Percentiles rank a stretch among this genome's conserved stretches.
Evolutionary conservation across 2,329 filamentous ascomycete genomes (phyloP).

Genomic region (Trichoderma brevicompactum): DNA sequence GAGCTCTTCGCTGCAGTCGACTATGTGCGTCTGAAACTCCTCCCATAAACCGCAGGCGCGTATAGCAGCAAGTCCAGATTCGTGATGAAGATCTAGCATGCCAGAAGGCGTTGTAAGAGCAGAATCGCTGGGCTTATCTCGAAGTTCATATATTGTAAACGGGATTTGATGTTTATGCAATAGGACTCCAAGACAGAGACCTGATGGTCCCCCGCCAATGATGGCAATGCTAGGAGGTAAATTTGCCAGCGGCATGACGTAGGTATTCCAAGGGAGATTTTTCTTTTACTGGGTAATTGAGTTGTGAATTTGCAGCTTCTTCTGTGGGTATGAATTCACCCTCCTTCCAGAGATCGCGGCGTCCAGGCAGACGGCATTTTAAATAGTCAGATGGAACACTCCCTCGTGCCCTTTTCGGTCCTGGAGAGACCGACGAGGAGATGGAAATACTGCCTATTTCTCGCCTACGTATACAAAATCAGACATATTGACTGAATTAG

Average conservation of each 20-base stretch:
- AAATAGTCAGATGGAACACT: not conserved
- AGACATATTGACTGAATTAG: not conserved
- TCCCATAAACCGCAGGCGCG: conserved; percentile 50
- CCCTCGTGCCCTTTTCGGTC: not conserved
- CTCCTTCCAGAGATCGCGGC: not conserved
- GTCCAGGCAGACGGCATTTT: not conserved
- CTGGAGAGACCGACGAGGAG: not conserved
- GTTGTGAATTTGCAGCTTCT: not conserved
- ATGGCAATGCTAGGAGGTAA: conserved; percentile 31
- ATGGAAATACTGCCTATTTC: not conserved
- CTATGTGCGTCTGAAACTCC: conserved; percentile 48
- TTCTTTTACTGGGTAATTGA: too few species aligned
- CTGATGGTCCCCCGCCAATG: conserved; percentile 51
- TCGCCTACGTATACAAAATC: not conserved
- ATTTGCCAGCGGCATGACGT: not conserved
- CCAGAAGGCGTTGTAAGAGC: conserved; percentile 43
- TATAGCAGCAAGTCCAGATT: conserved; percentile 51
- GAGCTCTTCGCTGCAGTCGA: conserved; percentile 33
- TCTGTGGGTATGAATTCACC: too few species aligned
- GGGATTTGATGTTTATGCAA: conserved; percentile 47
- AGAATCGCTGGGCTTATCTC: conserved; percentile 36
- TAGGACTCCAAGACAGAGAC: conserved; percentile 53
- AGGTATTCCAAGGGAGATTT: too few species aligned
- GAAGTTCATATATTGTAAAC: conserved; percentile 45
- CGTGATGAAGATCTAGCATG: conserved; percentile 54